Base-by-base conservation (phyloP, 176 grass and related monocot genomes). In the Puccinellia tenuiflora region DNA sequence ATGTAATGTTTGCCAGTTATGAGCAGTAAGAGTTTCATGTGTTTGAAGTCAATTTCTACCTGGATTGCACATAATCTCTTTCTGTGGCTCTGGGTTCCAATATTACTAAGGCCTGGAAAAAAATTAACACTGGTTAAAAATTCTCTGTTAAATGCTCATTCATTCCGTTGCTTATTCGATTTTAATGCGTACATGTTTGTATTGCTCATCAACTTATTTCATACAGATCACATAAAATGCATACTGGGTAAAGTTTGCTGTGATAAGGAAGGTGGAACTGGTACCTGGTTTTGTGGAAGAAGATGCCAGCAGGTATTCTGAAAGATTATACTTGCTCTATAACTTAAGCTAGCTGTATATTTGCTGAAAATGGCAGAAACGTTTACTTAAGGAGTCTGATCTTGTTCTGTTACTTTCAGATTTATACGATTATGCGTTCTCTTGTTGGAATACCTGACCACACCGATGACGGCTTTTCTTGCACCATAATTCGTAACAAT, bases 141-240 rank as follows among this genome's bases (percentile, higher is more conserved):
- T 33, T 48, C 11, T 79, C 42, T 79, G 77, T 47, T 47, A 48
- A 79, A 9, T 64, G 43, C 62, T 66, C 31, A 50, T 76, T 64
- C 6, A 76, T 29, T 63, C 15, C 7, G 24, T 43, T 62, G 17
- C 26, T 33, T 28, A 25, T 75, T 83, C 51, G 56, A 50, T 83
- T 72, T 62, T 59, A 40, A 77, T 64, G 16, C 9, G 33, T 56
- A 53, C 30, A 24, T 67, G 28, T 79, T 85, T 2, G 26, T 73
- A 20, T 75, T 83, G 8, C 31, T 69, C 80, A 88, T 45, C 30
- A 33, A 70, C 81, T 75, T 22, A 56, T 87, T 97, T 73, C 57
- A 75, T 80, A 25, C 86, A 98, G 92, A 95, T 68, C 96, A 98
- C 82, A 68, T 61, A 70, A 98, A 92, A 84, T 98, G 96, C 68